Base-by-base conservation (phyloP, 805 yeast species). In the Debaryomyces castellii region DNA sequence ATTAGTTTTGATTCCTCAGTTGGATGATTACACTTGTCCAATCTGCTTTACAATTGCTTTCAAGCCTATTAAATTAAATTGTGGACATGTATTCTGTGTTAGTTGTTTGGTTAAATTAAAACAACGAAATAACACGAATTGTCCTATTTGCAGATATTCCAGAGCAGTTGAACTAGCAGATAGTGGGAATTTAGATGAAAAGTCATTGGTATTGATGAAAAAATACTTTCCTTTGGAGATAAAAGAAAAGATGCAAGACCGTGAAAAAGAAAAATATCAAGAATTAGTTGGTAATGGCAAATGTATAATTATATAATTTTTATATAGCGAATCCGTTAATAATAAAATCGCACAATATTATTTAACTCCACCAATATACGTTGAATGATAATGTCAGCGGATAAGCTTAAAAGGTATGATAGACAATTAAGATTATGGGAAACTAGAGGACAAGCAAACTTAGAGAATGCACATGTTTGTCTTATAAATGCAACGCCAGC, bases 361-460 rank as follows among this genome's bases (percentile, higher is more conserved):
- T 9, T 18, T 9, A 2, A 9, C 11, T 9, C 7, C 20, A 18
- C 20, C 7, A 11, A 18, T 35, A 20, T 35, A 18, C 20, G 7
- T 5, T 5, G 2, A 10, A 18, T 9, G 9, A 18, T 12, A 34
- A 41, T 52, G 51, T 17, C 47, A 5, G 66, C 71, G 18, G 73
- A 73, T 28, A 77, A 70, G 45, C 63, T 62, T 54, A 71, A 73
- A 40, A 82, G 82, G 49, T 90, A 88, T 59, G 97, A 91, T 63
- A 76, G 99, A 32, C 98, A 92, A 60, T 67, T 92, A 47, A 77
- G 97, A 30, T 67, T 92, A 12, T 92, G 98, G 98, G 90, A 88
- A 1, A 57, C 76, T 0, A 63, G 74, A 9, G 99, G 97, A 3
- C 99, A 92, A 57, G 47, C 62, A 3, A 68, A 72, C 5, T 69